Evolutionary conservation across 2,329 filamentous ascomycete genomes (phyloP).

Genomic region (Emergomyces pasteurianus): DNA sequence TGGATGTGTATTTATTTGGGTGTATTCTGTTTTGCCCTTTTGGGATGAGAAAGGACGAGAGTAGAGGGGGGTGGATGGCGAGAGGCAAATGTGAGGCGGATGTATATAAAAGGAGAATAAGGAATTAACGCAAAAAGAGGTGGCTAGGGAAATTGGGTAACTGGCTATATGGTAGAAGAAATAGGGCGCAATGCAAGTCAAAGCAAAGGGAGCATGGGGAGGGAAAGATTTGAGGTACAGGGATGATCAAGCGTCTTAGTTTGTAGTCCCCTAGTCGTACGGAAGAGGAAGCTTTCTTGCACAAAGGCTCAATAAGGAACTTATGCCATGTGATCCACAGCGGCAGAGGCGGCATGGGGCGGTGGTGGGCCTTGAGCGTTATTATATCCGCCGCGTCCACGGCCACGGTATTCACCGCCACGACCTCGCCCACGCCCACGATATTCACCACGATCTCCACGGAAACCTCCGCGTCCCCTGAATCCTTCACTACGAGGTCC

Average conservation of each 20-base stretch:
- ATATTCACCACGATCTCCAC: slow-evolving; percentile 23
- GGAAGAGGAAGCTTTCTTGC: not conserved
- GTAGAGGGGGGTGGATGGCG: too few species aligned
- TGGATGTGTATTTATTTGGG: not conserved
- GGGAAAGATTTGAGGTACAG: not conserved
- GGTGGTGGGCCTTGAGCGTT: not conserved
- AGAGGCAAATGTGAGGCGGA: not conserved
- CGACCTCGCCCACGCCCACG: slow-evolving; percentile 27
- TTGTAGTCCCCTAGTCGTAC: not conserved
- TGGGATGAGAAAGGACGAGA: not conserved
- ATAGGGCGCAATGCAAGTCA: not conserved
- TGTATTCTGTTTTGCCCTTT: not conserved
- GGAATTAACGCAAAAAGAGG: not conserved
- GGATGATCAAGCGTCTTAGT: not conserved
- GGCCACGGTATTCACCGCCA: slow-evolving; percentile 20
- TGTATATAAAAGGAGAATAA: not conserved
- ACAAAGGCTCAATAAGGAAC: not conserved
- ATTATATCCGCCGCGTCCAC: slow-evolving; percentile 21
- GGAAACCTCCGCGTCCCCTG: slow-evolving; percentile 21
- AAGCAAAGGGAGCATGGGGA: not conserved
- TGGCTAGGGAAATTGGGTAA: not conserved
- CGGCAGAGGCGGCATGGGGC: not conserved
- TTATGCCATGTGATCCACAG: not conserved
- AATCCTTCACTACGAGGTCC: slow-evolving; percentile 23
- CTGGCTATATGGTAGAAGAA: not conserved